Evolutionary conservation across 1,139 yeast genomes (phyloP), one percentile per base, ranked within the genome.

Genomic region (Pichia sp.): DNA sequence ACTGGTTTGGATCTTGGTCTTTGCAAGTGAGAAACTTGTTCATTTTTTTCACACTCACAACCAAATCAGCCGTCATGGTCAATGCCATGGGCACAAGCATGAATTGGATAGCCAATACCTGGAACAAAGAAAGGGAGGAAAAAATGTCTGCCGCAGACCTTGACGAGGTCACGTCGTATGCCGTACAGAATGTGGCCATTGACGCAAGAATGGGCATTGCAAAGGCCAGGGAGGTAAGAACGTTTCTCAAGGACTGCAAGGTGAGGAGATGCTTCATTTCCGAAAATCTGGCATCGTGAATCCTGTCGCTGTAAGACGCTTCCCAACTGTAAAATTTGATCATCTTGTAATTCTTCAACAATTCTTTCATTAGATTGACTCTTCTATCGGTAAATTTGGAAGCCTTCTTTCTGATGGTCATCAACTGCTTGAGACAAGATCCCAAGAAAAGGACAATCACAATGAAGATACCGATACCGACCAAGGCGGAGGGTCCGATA

Each of bases 71-170:
- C 32, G 74, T 75, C n/a, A 75, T 63, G 8, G 79, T 72, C 51
- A 79, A 64, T 1, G 80, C 77, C 72, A 88, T 73, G 29, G 96
- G 97, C 52, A 88, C 72, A 63, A 88, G 73, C 64, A 88, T 75
- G 29, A 79, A 74, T 57, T 74, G 77, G 53, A 72, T 73, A 5
- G 82, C 67, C 60, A 80, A 73, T 41, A 82, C 77, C 61, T 84
- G 84, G 74, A 90, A 90, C 55, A 88, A 76, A 0, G 95, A 79
- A 53, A 90, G 74, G 11, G 96, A 85, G 0, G 97, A 80, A 66
- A 90, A 90, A n/a, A 90, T 82, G 40, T 78, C 73, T 2, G 90
- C 92, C 1, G 95, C 85, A 57, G 76, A 75, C 60, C 81, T 76
- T n/a, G 64, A 65, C 29, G 75, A 77, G 72, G 59, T 59, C 5